Base-by-base conservation (phyloP, 345 rosid species). In the Carallia brachiata region DNA sequence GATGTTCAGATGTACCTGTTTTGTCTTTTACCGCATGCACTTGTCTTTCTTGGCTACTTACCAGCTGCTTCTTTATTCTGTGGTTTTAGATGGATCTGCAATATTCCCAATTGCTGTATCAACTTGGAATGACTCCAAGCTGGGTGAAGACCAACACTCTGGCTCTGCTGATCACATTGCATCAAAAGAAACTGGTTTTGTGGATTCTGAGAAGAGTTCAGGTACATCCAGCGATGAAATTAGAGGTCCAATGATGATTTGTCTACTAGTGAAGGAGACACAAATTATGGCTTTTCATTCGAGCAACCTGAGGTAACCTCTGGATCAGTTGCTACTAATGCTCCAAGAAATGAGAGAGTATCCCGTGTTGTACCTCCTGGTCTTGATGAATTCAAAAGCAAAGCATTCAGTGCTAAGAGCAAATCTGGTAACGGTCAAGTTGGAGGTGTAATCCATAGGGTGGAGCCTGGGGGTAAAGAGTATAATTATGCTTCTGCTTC, bases 321-420 rank as follows among this genome's bases (percentile, higher is more conserved):
- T 31, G 73, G 32, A 67, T 64, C 81, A 39, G 78, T 67, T 28
- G 89, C 76, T 61, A 79, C 36, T 63, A 74, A 54, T 13, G 65
- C 66, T 60, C 53, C 76, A 55, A 86, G 83, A 72, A 73, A 69
- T 70, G 87, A 90, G 69, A 76, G 82, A 70, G 70, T 78, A 63
- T 78, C 91, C 69, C 91, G 78, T 67, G 78, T 84, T 64, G 87
- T 84, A 71, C 94, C 94, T 5, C 81, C 83, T 73, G 89, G 90
- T 63, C 90, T 96, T 76, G 97, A 96, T 53, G 99, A 96, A 80
- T 96, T 90, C 85, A 96, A 92, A 87, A 96, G 92, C 85, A 84
- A 82, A 81, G 81, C 87, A 5, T 84, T 89, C 69, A 79, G 73
- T 79, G 77, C 89, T 47, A 90, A 60, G 81, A 76, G 84, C 78